Percentiles rank a stretch among this genome's conserved stretches.
Conservation (phyloP, 2,329 filamentous ascomycete species). For the Penicillium oxalicum region DNA sequence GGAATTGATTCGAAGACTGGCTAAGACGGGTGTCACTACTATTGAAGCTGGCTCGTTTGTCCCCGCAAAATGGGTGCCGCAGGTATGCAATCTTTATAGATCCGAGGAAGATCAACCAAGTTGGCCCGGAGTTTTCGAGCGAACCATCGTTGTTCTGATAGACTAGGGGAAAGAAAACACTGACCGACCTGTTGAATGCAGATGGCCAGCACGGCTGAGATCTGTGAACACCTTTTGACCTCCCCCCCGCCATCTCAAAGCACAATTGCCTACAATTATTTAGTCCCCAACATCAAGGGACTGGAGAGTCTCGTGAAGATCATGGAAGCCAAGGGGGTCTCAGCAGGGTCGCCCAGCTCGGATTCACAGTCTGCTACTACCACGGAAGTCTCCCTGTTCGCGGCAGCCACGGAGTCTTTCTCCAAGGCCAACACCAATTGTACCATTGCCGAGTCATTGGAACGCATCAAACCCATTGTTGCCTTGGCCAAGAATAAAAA, state of each 20-base stretch:
- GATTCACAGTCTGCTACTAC: constrained; percentile 31
- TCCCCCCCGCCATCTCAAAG: constrained; percentile 46
- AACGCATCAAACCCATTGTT: constrained; percentile 55
- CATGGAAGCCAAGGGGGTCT: constrained; percentile 40
- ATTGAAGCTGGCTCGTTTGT: constrained; percentile 52
- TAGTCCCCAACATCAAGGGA: constrained; percentile 58
- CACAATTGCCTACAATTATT: constrained; percentile 59
- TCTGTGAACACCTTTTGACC: constrained; percentile 50
- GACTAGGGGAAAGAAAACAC: no score
- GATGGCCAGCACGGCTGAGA: constrained; percentile 61
- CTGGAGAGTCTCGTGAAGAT: constrained; percentile 54
- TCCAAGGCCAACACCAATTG: constrained; percentile 62
- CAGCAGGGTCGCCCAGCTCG: constrained; percentile 25
- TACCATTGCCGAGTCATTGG: constrained; percentile 56
- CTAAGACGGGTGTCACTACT: constrained; percentile 44
- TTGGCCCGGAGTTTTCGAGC: neutral
- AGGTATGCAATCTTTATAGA: constrained; percentile 33
- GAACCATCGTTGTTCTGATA: no score
- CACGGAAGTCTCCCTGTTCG: constrained; percentile 58
- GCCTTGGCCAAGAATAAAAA: constrained; percentile 49
- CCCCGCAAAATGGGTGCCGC: constrained; percentile 50
- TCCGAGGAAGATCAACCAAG: neutral
- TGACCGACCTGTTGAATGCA: constrained; percentile 20
- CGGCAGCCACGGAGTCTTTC: constrained; percentile 60
- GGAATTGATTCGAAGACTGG: constrained; percentile 44